Evolutionary conservation across 495 filamentous ascomycete species (phyloP), one percentile per base, ranked within the genome.

Genomic region (Chaetomidium leptoderma): DNA sequence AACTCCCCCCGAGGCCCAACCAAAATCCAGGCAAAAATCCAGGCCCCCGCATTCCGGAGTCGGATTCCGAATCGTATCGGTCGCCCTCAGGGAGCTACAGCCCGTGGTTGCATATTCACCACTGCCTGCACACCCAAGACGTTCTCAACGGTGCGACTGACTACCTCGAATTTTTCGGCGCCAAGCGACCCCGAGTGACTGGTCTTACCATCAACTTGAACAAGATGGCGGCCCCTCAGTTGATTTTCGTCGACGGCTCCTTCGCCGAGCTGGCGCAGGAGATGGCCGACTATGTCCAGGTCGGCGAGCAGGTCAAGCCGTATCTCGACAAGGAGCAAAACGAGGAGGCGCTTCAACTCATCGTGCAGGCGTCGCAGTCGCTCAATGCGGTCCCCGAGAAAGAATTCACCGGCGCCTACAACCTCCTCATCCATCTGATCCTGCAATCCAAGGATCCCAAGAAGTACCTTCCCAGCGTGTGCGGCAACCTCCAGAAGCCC

Each of bases 331-430:
- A 85, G 66, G 73, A 73, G 16, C 78, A 91, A 74, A 83, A 85
- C 65, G 90, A 96, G 72, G 91, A 92, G 66, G 87, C 86, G 30
- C 79, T 98, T 33, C 91, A 92, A 79, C 89, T 88, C 78, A 81
- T 97, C 51, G 88, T 96, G 46, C 81, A 85, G 52, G 85, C 85
- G 40, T 89, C 87, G 36, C 64, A 76, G 21, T 79, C 74, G 14
- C 75, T 98, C 63, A 92, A 92, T 70, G 76, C 81, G 51, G 86
- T 90, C 16, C 90, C 93, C 47, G 93, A 98, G 78, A 95, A 91
- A 78, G 92, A 97, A 74, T 92, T 97, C 70, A 89, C 87, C 52
- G 83, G 91, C 33, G 88, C 93, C 35, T 96, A 96, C 78, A 97
- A 97, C 76, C 87, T 97, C 60, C 86, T 99, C 62, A 81, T 97